Evolutionary conservation across 306 rosid species (phyloP), one percentile per base, ranked within the genome.

Genomic region (Malus orientalis): DNA sequence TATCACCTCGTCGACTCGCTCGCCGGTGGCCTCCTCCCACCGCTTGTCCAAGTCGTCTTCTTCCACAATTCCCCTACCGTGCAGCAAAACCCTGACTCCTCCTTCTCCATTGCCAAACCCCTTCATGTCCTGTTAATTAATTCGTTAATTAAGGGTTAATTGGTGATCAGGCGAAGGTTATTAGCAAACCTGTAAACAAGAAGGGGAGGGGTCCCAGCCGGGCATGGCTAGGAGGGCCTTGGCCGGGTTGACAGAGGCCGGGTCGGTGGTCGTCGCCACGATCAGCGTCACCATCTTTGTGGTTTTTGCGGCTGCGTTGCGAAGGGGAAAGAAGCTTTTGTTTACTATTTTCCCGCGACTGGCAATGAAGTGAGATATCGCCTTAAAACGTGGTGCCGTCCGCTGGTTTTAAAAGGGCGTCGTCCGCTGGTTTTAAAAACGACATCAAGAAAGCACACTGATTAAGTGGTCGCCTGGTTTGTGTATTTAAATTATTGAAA

Each of bases 211-310:
- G 20, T 67, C 67, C 97, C 97, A 95, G 0, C 96, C 97, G 5
- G 97, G 88, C 84, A 86, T 85, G 75, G 91, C 81, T 47, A 95
- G 81, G 10, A 95, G 91, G 38, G 82, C 91, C n/a, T 85, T 85
- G 55, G 92, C 93, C 0, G 98, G 99, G 88, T 95, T 92, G 83
- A 95, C 73, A 15, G 99, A 95, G 32, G 97, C 98, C 2, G 93
- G 97, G 79, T 95, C 99, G 25, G 81, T 38, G 4, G 86, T 87
- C 36, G 99, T 95, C 53, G 99, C 97, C 47, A 92, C 97, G 2
- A 95, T 49, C 63, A 95, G 86, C 44, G 82, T 59, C 91, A 90
- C 97, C 99, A 95, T 83, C 47, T 16, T 9, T 6, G 54, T 8
- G 22, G 40, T 23, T 16, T 59, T 44, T 25, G 23, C 8, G 62